Base-by-base conservation (phyloP, 2,329 filamentous ascomycete species). In the Aciculosporium take region DNA sequence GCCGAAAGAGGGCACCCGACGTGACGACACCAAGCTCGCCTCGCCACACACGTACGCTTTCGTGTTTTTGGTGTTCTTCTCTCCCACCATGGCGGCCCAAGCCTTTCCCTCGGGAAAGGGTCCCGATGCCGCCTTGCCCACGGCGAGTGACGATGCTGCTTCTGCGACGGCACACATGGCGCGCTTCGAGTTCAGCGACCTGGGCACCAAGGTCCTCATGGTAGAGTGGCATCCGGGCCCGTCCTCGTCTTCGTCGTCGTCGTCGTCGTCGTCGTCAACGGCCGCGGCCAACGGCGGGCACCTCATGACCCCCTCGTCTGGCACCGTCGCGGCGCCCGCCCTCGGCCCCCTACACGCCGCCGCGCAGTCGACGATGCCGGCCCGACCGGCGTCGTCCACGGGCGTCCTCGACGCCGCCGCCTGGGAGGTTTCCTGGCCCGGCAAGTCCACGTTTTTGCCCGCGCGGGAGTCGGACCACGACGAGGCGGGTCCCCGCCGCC, bases 141-240 rank as follows among this genome's bases (percentile, higher is more conserved):
- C 36, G 20, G 42, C 33, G 24, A 42, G 32, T 37, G 24, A 44
- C 36, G 31, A 42, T 25, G 18, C 41, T 13, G 39, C 44, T 20
- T 36, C 43, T 27, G 41, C 46, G 21, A 54, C 53, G 23, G 49
- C 52, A 60, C 70, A 52, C 64, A 65, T 45, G 61, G 68, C 85
- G 35, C 79, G 87, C 45, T 94, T 93, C 61, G 87, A 94, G 58
- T 93, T 94, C 57, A 81, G 77, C 38, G 84, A 85, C 53, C 81
- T 88, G 49, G 86, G 86, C 31, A 93, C 85, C 47, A 94, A 94
- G 66, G 80, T 94, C 48, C 66, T 94, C 51, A 91, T 94, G 85
- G 80, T 94, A 30, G 86, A 94, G 59, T 94, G 87, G 87, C 78
- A 84, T 56, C 57, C 61, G 30, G 51, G 49, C 38, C 50, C 51